These are phyloP conservation scores for Waltergamsia citrina DNA, from an alignment of 2,329 filamentous ascomycete species.

Conservation along the genomic window DNA sequence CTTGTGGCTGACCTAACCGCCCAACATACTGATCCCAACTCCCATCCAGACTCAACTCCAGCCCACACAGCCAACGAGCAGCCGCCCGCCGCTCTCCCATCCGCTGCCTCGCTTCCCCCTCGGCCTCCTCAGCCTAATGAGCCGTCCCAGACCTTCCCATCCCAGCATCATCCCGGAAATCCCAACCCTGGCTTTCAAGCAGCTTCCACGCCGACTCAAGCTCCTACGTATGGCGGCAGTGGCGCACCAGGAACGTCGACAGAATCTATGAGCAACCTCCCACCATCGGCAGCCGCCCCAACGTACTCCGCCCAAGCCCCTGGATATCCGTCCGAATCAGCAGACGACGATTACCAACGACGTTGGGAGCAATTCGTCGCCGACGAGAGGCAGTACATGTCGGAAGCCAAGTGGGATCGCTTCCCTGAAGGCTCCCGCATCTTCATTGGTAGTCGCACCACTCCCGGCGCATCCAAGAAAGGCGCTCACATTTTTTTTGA, in stretches of 20 bases:
- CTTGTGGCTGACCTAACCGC: conserved; percentile 31
- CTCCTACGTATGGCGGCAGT: conserved; percentile 20
- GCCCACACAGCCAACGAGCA: conserved; percentile 14
- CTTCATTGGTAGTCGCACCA: conserved; percentile 59
- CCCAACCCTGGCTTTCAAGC: conserved; percentile 18
- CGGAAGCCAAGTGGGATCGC: conserved; percentile 71
- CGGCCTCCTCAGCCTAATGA: conserved; percentile 32
- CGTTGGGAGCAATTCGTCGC: conserved; percentile 64
- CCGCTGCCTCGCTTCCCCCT: conserved; percentile 34
- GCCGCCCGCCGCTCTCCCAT: conserved; percentile 20
- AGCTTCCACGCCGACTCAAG: conserved; percentile 16
- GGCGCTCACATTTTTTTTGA: conserved; percentile 9
- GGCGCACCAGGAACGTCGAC: conserved; percentile 20
- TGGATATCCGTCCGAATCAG: conserved; percentile 16
- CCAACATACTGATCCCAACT: conserved; percentile 16
- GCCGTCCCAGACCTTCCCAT: conserved; percentile 23
- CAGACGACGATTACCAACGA: conserved; percentile 45
- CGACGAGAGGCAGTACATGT: conserved; percentile 66
- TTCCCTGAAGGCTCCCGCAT: conserved; percentile 70
- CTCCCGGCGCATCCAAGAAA: conserved; percentile 15
- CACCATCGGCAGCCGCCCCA: conserved; percentile 7
- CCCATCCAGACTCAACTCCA: conserved; percentile 17
- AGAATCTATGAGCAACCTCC: conserved; percentile 19
- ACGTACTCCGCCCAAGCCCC: conserved; percentile 11
- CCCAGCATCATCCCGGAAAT: conserved; percentile 23